A percentile compares a stretch with the other conserved stretches of the same genome.
Conservation (phyloP, 371 early-diverging fungal genomes). For the Chytridium lagenaria region DNA sequence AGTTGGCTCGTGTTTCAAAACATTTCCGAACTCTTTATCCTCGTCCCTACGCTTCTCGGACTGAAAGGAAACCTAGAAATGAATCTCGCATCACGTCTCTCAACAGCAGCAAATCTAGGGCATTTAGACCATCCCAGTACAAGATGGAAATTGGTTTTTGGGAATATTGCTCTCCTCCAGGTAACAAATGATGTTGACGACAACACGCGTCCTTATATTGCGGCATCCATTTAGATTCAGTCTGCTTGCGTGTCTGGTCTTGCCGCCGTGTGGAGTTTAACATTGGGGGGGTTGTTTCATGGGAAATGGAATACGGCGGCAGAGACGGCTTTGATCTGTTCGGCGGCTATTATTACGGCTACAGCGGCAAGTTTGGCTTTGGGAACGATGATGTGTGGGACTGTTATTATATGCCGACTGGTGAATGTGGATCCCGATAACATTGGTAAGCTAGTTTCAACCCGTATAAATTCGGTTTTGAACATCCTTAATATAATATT, state of each 20-base stretch:
- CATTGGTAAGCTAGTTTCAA: conserved; percentile 61
- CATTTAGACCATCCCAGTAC: conserved; percentile 27
- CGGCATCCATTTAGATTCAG: conserved; percentile 20
- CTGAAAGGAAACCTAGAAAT: conserved; percentile 89
- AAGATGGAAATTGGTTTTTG: conserved; percentile 32
- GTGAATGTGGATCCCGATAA: conserved; percentile 81
- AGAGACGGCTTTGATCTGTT: conserved; percentile 70
- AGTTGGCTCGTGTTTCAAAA: conserved; percentile 71
- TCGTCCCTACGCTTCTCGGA: conserved; percentile 78
- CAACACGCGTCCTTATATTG: not conserved
- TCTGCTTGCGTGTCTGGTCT: conserved; percentile 32
- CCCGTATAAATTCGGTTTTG: not conserved
- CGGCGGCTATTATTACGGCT: conserved; percentile 72
- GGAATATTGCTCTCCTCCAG: conserved; percentile 35
- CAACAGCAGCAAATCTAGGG: conserved; percentile 68
- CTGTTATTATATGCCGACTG: conserved; percentile 67
- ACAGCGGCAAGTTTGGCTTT: conserved; percentile 74
- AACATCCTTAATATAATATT: not conserved
- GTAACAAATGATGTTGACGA: conserved; percentile 8
- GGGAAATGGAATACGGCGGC: conserved; percentile 56
- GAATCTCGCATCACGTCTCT: conserved; percentile 82
- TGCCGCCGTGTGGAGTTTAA: conserved; percentile 31
- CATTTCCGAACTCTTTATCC: conserved; percentile 77
- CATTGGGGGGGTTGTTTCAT: conserved; percentile 61
- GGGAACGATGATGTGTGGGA: conserved; percentile 72